Percentiles rank a stretch among this genome's conserved stretches.
These are phyloP conservation scores for Cutaneotrichosporon cavernicola DNA, from an alignment of 1,284 basidiomycete species.

Conservation along the genomic window DNA sequence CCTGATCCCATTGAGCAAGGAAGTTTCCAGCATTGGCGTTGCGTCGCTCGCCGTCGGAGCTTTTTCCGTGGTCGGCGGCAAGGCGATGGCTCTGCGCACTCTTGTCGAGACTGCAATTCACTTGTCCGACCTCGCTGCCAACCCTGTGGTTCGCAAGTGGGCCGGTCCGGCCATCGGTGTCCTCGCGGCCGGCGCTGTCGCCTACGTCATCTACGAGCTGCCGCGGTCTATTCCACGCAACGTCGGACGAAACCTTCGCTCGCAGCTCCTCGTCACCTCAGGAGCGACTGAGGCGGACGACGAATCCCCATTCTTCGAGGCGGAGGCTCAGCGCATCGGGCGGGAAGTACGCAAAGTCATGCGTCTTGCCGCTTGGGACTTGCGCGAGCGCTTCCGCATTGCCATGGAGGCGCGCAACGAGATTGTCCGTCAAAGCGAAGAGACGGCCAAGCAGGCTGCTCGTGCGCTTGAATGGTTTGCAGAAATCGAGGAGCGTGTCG, in stretches of 20 bases:
- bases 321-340: constrained; percentile 69
- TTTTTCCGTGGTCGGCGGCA: constrained; percentile 79
- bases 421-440: constrained; percentile 77
- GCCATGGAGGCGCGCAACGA: constrained; percentile 74
- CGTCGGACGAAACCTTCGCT: constrained; percentile 67
- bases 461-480: constrained; percentile 73
- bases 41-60: constrained; percentile 79
- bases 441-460: constrained; percentile 65
- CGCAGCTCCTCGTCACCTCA: constrained; percentile 56
- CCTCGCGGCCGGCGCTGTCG: constrained; percentile 69
- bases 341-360: constrained; percentile 93
- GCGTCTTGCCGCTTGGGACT: constrained; percentile 86
- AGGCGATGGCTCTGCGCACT: constrained; percentile 72
- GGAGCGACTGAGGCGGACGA: constrained; percentile 38
- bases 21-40: constrained; percentile 66
- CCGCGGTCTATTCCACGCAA: constrained; percentile 90
- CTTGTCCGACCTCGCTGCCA: constrained; percentile 74
- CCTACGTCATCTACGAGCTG: constrained; percentile 83
- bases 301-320: constrained; percentile 63
- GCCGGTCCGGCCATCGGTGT: constrained; percentile 75
- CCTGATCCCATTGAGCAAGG: constrained; percentile 39
- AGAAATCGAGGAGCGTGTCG: constrained; percentile 62
- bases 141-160: constrained; percentile 82
- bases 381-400: constrained; percentile 75
- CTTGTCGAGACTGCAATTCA: constrained; percentile 74